A percentile compares a stretch with the other conserved stretches of the same genome.
Conservation (phyloP, 805 yeast species). For the Yarrowia deformans region DNA sequence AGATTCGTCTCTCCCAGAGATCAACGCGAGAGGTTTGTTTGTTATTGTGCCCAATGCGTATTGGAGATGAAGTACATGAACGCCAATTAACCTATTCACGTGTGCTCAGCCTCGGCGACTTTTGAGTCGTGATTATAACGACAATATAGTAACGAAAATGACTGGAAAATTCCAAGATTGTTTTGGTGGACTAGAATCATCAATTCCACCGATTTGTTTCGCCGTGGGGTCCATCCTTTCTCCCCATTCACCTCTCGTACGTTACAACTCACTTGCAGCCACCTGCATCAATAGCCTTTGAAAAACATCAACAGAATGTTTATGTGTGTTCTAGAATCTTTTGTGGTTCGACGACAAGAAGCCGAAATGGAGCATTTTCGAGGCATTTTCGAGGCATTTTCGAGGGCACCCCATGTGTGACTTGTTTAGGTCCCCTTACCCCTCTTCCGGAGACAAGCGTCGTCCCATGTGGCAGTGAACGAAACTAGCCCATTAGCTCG, state of each 20-base stretch:
- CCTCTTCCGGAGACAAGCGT: background rate
- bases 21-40: background rate
- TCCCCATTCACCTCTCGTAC: background rate
- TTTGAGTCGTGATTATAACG: background rate
- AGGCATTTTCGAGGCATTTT: background rate
- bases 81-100: constrained; percentile 18
- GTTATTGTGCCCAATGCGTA: constrained; percentile 22
- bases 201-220: no score
- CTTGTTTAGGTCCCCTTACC: no score
- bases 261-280: background rate
- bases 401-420: background rate
- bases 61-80: constrained; percentile 23
- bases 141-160: background rate
- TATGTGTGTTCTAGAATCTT: constrained; percentile 23
- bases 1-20: background rate
- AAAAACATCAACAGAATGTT: constrained; percentile 22
- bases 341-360: background rate
- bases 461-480: background rate
- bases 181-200: no score
- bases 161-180: background rate
- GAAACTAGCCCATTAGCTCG: constrained; percentile 5
- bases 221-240: background rate
- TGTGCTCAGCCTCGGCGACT: constrained; percentile 14
- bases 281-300: constrained; percentile 2
- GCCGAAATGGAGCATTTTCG: no score